These are phyloP conservation scores for Fusarium scirpi DNA, from an alignment of 2,329 filamentous ascomycete genomes.

Conservation along the genomic window DNA sequence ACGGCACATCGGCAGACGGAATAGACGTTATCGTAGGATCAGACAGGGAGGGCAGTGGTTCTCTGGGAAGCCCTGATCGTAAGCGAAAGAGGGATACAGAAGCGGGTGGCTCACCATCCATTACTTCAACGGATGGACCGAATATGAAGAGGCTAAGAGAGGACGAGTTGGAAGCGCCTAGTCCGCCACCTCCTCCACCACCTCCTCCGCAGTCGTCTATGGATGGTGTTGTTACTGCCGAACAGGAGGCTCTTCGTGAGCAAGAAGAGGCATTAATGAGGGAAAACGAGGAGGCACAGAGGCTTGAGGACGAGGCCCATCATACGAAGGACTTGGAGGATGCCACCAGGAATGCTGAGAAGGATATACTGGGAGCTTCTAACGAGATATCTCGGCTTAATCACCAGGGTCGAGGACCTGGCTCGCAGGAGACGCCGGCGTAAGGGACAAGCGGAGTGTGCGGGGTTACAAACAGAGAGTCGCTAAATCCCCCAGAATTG, in stretches of 20 bases:
- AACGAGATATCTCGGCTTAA: conserved; percentile 28
- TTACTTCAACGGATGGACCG: conserved; percentile 67
- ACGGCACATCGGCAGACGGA: conserved; percentile 42
- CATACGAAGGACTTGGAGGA: conserved; percentile 47
- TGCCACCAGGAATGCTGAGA: conserved; percentile 40
- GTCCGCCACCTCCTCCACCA: conserved; percentile 62
- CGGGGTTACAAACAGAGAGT: conserved; percentile 40
- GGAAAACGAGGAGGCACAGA: conserved; percentile 67
- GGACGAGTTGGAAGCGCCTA: conserved; percentile 55
- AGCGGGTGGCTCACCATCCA: conserved; percentile 55
- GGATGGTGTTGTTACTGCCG: conserved; percentile 54
- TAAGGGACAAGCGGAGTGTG: conserved; percentile 25
- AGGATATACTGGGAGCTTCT: conserved; percentile 28
- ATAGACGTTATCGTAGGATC: conserved; percentile 55
- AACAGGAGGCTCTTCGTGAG: conserved; percentile 60
- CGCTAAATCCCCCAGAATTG: conserved; percentile 36
- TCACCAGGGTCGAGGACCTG: conserved; percentile 15
- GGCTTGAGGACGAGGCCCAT: conserved; percentile 62
- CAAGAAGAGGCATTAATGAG: conserved; percentile 64
- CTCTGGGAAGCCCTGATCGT: conserved; percentile 62
- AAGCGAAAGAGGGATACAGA: conserved; percentile 73
- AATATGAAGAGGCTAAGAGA: conserved; percentile 66
- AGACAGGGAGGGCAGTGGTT: conserved; percentile 59
- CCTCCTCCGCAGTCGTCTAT: conserved; percentile 58
- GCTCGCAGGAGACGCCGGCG: conserved; percentile 24